A percentile compares a stretch with the other conserved stretches of the same genome.
Conservation (phyloP, 805 yeast species). For the Grigorovia transvaalensis region DNA sequence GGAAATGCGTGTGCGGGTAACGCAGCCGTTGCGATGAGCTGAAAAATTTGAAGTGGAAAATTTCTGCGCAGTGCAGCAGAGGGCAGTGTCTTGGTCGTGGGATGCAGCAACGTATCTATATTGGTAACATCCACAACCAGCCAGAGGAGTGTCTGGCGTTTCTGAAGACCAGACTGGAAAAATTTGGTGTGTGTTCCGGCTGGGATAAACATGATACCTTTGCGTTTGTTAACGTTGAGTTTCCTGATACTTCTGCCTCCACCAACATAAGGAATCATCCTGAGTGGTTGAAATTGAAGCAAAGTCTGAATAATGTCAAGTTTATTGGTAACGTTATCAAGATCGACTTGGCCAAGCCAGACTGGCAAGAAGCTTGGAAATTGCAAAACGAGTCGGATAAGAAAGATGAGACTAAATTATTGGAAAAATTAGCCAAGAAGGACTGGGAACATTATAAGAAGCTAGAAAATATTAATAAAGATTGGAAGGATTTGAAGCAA, state of each 20-base stretch:
- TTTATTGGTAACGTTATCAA: constrained; percentile 64
- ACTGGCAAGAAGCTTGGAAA: constrained; percentile 38
- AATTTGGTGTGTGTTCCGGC: constrained; percentile 48
- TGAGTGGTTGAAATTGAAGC: constrained; percentile 37
- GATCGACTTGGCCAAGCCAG: constrained; percentile 53
- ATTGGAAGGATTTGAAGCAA: constrained; percentile 35
- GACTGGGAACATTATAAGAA: constrained; percentile 31
- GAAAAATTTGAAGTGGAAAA: too few relatives aligned
- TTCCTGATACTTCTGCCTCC: constrained; percentile 24
- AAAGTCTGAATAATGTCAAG: constrained; percentile 55
- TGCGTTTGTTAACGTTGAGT: constrained; percentile 56
- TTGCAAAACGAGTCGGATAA: constrained; percentile 37
- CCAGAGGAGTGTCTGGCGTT: constrained; percentile 27
- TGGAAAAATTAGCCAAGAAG: constrained; percentile 30
- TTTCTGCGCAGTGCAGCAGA: too few relatives aligned
- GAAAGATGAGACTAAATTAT: constrained; percentile 15
- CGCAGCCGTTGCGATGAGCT: too few relatives aligned
- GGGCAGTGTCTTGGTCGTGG: too few relatives aligned
- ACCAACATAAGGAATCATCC: neutral
- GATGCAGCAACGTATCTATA: constrained; percentile 20
- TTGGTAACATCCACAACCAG: constrained; percentile 23
- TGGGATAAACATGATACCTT: constrained; percentile 47
- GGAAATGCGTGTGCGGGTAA: constrained; percentile 2
- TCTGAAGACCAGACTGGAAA: constrained; percentile 45
- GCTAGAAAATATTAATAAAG: constrained; percentile 28